A percentile compares a stretch with the other conserved stretches of the same genome.
Conservation (phyloP, 2,329 filamentous ascomycete genomes). For the Paraphaeosphaeria sporulosa region DNA sequence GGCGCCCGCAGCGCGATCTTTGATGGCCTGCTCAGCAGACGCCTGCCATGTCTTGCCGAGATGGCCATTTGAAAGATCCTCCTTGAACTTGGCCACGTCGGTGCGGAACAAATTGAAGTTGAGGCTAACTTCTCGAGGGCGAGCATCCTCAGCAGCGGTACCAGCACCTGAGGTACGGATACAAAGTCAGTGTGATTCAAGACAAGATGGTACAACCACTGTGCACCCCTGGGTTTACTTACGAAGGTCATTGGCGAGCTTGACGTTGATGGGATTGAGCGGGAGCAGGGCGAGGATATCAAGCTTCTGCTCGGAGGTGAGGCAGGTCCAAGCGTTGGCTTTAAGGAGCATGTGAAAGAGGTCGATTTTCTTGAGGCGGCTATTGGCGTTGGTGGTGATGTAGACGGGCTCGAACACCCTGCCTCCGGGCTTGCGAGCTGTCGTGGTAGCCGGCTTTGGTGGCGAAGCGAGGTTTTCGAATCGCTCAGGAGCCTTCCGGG, state of each 20-base stretch:
- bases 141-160: constrained; percentile 19
- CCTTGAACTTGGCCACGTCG: constrained; percentile 62
- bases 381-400: constrained; percentile 41
- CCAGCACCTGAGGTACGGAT: constrained; percentile 9
- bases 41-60: constrained; percentile 65
- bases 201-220: too few species aligned
- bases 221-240: too few species aligned
- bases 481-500: constrained; percentile 39
- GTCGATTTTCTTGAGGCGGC: constrained; percentile 41
- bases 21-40: constrained; percentile 61
- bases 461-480: constrained; percentile 24
- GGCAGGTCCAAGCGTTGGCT: constrained; percentile 38
- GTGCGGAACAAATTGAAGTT: constrained; percentile 59
- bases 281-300: constrained; percentile 36
- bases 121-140: constrained; percentile 33
- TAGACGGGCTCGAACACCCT: constrained; percentile 41
- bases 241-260: constrained; percentile 23
- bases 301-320: constrained; percentile 30
- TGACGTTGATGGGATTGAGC: constrained; percentile 22
- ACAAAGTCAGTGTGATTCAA: too few species aligned
- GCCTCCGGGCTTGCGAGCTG: constrained; percentile 20
- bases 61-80: constrained; percentile 62
- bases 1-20: constrained; percentile 60
- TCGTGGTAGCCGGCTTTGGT: constrained; percentile 8
- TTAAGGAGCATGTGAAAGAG: constrained; percentile 45